A percentile compares a stretch with the other conserved stretches of the same genome.
Evolutionary conservation across 805 yeast genomes (phyloP).

Genomic region (Barnettozyma pratensis): DNA sequence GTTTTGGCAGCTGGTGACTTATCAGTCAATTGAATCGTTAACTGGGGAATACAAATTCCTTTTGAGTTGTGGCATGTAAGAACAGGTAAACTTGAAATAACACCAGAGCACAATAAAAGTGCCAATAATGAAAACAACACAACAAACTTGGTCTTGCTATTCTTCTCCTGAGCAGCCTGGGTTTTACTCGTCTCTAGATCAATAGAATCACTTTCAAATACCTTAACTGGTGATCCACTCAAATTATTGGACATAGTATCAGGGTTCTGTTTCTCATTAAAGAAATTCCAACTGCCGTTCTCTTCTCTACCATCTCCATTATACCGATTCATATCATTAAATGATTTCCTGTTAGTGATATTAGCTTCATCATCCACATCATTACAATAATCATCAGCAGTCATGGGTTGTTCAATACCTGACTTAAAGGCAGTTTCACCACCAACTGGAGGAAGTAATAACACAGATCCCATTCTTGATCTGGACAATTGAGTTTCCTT

Average conservation of each 20-base stretch:
- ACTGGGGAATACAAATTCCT: conserved; percentile 38
- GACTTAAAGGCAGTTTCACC: conserved; percentile 10
- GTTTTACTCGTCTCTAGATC: not conserved
- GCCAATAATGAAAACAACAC: not conserved
- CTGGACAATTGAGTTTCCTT: not conserved
- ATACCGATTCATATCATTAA: not conserved
- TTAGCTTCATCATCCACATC: not conserved
- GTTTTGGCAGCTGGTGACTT: conserved; percentile 31
- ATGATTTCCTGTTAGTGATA: not conserved
- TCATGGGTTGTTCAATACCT: not conserved
- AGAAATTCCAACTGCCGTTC: not conserved
- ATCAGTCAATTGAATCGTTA: conserved; percentile 35
- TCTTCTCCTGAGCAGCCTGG: not conserved
- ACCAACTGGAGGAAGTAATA: conserved; percentile 1
- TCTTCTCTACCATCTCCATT: not conserved
- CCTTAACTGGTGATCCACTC: not conserved
- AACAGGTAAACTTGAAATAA: conserved; percentile 14
- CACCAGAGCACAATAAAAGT: not conserved
- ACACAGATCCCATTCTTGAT: not conserved
- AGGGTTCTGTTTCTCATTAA: not conserved
- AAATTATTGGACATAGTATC: not conserved
- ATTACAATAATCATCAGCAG: not conserved
- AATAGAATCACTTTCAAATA: not conserved
- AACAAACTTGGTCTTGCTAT: not conserved
- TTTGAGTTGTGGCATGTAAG: conserved; percentile 29